These are phyloP conservation scores for Taiozyma sp. DNA, from an alignment of 1,139 yeast species.

Conservation along the genomic window DNA sequence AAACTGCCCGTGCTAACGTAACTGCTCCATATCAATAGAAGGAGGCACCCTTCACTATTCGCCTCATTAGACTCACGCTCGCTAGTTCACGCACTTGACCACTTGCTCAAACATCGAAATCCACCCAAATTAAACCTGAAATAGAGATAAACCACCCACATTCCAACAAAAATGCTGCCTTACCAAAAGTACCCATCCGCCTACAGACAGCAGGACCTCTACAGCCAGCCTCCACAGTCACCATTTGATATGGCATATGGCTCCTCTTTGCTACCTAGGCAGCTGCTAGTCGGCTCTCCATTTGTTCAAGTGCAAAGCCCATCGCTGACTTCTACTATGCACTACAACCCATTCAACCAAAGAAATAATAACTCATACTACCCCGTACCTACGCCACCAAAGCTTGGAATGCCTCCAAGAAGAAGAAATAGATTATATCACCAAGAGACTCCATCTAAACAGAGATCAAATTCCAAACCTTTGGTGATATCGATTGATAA, in stretches of 20 bases:
- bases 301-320: slow-evolving; percentile 45
- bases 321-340: slow-evolving; percentile 3
- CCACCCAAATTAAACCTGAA: neutral
- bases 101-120: neutral
- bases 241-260: slow-evolving; percentile 53
- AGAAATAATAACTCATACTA: slow-evolving; percentile 8
- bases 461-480: slow-evolving; percentile 7
- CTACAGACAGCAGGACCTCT: slow-evolving; percentile 21
- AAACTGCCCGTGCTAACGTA: neutral
- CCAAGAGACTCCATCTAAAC: slow-evolving; percentile 15
- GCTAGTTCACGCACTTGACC: neutral
- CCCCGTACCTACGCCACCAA: slow-evolving; percentile 25
- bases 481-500: neutral
- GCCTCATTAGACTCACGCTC: neutral
- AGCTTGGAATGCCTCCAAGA: slow-evolving; percentile 30
- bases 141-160: neutral
- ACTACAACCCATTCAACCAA: slow-evolving; percentile 19
- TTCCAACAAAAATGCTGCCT: slow-evolving; percentile 14
- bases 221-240: slow-evolving; percentile 33
- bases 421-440: slow-evolving; percentile 1
- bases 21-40: neutral
- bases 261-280: slow-evolving; percentile 68
- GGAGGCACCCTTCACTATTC: neutral
- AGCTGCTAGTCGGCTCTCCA: slow-evolving; percentile 63
- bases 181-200: slow-evolving; percentile 22